Base-by-base conservation (phyloP, 495 filamentous ascomycete species). In the Massariosphaeria phaeospora region DNA sequence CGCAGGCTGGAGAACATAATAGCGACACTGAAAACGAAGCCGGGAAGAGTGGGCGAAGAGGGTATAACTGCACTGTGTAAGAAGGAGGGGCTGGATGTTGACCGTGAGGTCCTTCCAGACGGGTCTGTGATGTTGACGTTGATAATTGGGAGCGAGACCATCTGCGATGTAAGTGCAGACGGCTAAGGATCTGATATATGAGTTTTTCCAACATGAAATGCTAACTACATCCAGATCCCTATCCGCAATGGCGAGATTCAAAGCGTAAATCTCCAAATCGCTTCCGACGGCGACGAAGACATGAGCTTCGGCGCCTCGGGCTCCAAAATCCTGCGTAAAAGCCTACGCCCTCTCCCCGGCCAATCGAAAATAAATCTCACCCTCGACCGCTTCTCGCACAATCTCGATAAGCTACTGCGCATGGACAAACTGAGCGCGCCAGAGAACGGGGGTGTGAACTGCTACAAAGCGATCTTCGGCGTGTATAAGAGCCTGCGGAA, bases 381-480 rank as follows among this genome's bases (percentile, higher is more conserved):
- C 25, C 71, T 95, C 20, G 77, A 81, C 18, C 72, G 72, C 3
- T 97, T 97, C 66, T 82, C 85, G 17, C 77, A 75, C 35, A 96
- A 96, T 69, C 71, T 98, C 39, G 84, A 88, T 62, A 79, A 84
- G 57, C 72, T 97, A 35, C 84, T 86, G 1, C 77, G 73, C 7
- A 74, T 94, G 57, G 93, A 98, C 66, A 84, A 81, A 59, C 75
- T 96, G 55, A 91, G 91, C 67, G 70, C 75, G 18, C 72, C 72
- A 6, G 84, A 83, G 27, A 74, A 61, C 17, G 56, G 56, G 7
- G 49, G 56, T 4, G 54, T 96, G 9, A 93, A 91, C 59, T 89
- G 93, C 68, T 89, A 90, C 65, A 88, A 93, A 68, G 93, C 90
- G 5, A 76, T 96, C 13, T 85, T 85, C 26, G 89, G 89, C 6